Base-by-base conservation (phyloP, 2,329 filamentous ascomycete species). In the Nemania sp. region DNA sequence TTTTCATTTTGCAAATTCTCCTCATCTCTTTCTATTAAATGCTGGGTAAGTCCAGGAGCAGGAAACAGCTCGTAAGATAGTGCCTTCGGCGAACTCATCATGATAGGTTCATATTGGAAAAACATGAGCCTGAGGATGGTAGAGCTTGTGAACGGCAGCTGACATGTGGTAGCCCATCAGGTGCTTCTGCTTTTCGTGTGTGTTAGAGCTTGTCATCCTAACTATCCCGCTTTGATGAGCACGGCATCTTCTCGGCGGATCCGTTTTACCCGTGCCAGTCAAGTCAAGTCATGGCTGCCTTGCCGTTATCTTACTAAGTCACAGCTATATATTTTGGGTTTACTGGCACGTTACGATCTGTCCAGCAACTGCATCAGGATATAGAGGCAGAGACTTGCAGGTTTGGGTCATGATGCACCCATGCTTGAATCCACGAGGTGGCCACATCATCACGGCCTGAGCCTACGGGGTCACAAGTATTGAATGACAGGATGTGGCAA, bases 401-500 rank as follows among this genome's bases (percentile, higher is more conserved):
- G 17, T 20, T 32, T 34, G 37, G 54, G 15, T 12, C 25, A 5
- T 17, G 54, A 61, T 40, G 57, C 48, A 64, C 48, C 51, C 49
- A 39, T 61, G 53, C 59, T 54, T 49, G 25, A 57, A 63, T 17
- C 21, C 35, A 54, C 39, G 29, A 57, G 53, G 39, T 18, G 17
- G 15, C 34, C 52, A 57, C 43, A 20, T 54, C 25, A 52, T 59
- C 54, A 20, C 54, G 48, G 60, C 59, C 54, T 37, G 40, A 63
- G 32, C 42, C 25, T 5, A 42, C 32, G 7, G 20, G 20, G 34
- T 15, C 21, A 18, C 42, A 34, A 43, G 35, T 57, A 52, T 52
- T 54, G 48, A 51, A 55, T 65, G 53, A 62, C 57, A 50, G 45
- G 20, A 67, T 69, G 69, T 66, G 47, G 17, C 56, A 45, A 59